Evolutionary conservation across 129 eudicot species (phyloP).

Genomic region (Ambrosia trifida): DNA sequence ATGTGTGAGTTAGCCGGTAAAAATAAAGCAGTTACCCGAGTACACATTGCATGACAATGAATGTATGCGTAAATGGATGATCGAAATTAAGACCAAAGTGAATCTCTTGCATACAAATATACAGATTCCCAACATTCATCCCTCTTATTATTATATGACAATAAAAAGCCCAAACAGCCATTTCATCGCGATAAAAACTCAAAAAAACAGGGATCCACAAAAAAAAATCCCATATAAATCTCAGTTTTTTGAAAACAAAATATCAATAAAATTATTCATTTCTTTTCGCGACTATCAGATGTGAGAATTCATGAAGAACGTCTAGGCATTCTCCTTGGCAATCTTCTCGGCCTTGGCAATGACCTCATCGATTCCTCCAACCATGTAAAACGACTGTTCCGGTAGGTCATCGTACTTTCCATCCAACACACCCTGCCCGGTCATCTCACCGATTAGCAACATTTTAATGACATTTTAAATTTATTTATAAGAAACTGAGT

Average conservation of each 20-base stretch:
- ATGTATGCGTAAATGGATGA: no score
- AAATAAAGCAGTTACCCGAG: no score
- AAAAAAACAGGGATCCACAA: constrained; percentile 1
- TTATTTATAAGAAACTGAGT: not conserved
- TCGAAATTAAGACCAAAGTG: no score
- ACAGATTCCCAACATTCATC: not conserved
- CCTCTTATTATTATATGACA: not conserved
- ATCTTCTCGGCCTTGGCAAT: constrained; percentile 31
- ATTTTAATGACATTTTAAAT: not conserved
- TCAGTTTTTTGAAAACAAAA: not conserved
- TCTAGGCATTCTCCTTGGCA: constrained; percentile 35
- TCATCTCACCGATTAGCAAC: not conserved
- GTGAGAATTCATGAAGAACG: not conserved
- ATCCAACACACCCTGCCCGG: constrained; percentile 19
- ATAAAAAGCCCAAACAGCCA: not conserved
- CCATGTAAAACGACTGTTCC: constrained; percentile 27
- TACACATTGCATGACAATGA: no score
- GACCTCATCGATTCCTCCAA: constrained; percentile 30
- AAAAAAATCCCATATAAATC: constrained; percentile 1
- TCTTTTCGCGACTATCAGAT: not conserved
- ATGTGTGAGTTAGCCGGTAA: no score
- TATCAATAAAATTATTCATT: constrained; percentile 3
- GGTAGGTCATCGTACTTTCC: constrained; percentile 26
- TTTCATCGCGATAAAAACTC: not conserved
- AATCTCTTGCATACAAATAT: not conserved